Conservation (phyloP, 495 filamentous ascomycete genomes). For the Pyrenula aspistea region DNA sequence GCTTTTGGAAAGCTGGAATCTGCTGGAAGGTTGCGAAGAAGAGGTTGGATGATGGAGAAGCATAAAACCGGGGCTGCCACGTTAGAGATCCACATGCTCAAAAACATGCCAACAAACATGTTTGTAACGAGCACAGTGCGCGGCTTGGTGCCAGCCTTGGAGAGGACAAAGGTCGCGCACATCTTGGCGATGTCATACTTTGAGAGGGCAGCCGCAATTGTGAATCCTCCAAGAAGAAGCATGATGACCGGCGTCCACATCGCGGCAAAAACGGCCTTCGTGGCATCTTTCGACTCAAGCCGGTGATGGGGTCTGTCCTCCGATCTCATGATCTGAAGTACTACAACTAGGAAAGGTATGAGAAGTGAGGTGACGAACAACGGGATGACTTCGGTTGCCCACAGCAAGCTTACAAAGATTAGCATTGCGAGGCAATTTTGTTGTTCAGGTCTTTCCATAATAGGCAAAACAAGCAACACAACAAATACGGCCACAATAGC, state of each 20-base stretch:
- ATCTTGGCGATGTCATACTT: conserved; percentile 97
- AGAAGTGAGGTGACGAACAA: conserved; percentile 92
- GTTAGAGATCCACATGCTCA: conserved; percentile 98
- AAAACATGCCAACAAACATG: conserved; percentile 97
- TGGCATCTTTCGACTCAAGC: conserved; percentile 61
- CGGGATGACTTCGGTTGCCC: conserved; percentile 96
- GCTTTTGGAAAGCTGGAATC: conserved; percentile 91
- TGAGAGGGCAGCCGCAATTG: conserved; percentile 85
- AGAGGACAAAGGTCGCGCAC: conserved; percentile 93
- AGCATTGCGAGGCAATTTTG: conserved; percentile 93
- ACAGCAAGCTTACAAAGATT: conserved; percentile 84
- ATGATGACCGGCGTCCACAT: conserved; percentile 99
- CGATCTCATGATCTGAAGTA: conserved; percentile 71
- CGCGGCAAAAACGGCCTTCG: conserved; percentile 71
- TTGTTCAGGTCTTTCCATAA: conserved; percentile 77
- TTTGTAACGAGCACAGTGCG: conserved; percentile 80
- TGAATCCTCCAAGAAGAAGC: conserved; percentile 93
- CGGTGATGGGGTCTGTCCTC: conserved; percentile 58
- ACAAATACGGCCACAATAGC: conserved; percentile 61
- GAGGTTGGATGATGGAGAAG: conserved; percentile 92
- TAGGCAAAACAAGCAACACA: conserved; percentile 55
- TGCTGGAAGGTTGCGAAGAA: conserved; percentile 81
- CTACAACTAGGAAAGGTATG: conserved; percentile 86
- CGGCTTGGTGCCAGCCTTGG: conserved; percentile 86
- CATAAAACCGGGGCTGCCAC: conserved; percentile 97